These are phyloP conservation scores for Quercus parvula DNA, from an alignment of 306 rosid species.

Conservation along the genomic window DNA sequence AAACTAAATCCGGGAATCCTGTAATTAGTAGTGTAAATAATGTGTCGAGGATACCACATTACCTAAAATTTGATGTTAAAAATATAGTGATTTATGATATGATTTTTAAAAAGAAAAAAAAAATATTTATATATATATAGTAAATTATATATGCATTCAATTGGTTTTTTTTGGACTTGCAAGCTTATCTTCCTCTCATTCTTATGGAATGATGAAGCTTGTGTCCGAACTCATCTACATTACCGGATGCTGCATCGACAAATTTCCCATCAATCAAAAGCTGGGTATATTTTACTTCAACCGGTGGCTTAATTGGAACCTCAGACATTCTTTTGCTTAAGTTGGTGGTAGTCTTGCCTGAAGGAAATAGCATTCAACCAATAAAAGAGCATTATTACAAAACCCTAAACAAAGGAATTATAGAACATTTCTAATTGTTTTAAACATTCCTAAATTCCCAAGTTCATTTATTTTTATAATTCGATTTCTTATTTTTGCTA, in stretches of 20 bases:
- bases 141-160: too few relatives aligned
- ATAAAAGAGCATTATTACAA: background rate
- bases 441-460: background rate
- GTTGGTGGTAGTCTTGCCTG: constrained; percentile 45
- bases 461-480: background rate
- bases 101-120: too few relatives aligned
- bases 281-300: constrained; percentile 48
- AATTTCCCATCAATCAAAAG: constrained; percentile 79
- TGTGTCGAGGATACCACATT: too few relatives aligned
- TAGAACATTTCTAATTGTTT: background rate
- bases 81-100: background rate
- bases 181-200: too few relatives aligned
- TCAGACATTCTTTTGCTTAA: constrained; percentile 38
- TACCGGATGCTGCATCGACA: constrained; percentile 85
- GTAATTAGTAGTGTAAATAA: background rate
- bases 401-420: background rate
- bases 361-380: background rate
- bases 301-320: constrained; percentile 56
- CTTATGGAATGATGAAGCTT: too few relatives aligned
- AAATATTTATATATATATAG: too few relatives aligned
- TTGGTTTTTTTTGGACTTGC: too few relatives aligned
- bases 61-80: background rate
- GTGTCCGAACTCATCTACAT: too few relatives aligned
- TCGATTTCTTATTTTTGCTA: background rate
- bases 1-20: too few relatives aligned